Conservation (phyloP, 768 basidiomycete species). For the Hemileccinum impolitum region DNA sequence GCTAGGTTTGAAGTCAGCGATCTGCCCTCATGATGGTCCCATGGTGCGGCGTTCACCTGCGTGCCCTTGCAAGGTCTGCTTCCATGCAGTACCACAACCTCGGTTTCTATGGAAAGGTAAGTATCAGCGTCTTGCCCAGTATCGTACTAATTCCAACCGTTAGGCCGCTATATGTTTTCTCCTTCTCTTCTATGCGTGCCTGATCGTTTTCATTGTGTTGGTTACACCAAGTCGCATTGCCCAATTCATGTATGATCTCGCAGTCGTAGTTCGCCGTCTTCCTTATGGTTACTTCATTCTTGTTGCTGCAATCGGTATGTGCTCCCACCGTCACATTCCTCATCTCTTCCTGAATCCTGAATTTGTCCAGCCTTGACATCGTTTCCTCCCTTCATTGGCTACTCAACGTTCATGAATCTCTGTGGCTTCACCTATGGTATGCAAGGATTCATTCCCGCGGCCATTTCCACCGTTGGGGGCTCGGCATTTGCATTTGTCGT, state of each 20-base stretch:
- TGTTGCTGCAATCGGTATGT: constrained; percentile 48
- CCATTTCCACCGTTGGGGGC: constrained; percentile 58
- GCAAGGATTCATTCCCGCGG: constrained; percentile 67
- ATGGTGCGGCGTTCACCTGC: constrained; percentile 22
- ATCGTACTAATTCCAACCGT: constrained; percentile 9
- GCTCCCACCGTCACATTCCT: constrained; percentile 53
- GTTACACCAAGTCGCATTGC: constrained; percentile 64
- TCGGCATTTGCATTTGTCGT: constrained; percentile 58
- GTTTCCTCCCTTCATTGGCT: constrained; percentile 33
- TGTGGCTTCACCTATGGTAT: constrained; percentile 85
- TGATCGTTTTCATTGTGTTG: constrained; percentile 43
- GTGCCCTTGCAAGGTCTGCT: constrained; percentile 19
- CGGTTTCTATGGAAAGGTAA: constrained; percentile 53
- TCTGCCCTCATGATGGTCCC: neutral
- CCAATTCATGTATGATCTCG: constrained; percentile 68
- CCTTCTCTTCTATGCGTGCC: constrained; percentile 50
- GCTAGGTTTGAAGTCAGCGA: constrained; percentile 11
- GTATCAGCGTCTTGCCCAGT: neutral
- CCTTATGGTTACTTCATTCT: constrained; percentile 64
- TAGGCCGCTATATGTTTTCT: constrained; percentile 57
- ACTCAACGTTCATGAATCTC: constrained; percentile 44
- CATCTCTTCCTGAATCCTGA: constrained; percentile 31
- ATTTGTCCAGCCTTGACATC: constrained; percentile 23
- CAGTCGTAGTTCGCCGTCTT: constrained; percentile 55
- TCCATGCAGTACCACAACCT: constrained; percentile 48